These are phyloP conservation scores for Aspergillus flavus DNA, from an alignment of 2,329 filamentous ascomycete species.

Conservation along the genomic window DNA sequence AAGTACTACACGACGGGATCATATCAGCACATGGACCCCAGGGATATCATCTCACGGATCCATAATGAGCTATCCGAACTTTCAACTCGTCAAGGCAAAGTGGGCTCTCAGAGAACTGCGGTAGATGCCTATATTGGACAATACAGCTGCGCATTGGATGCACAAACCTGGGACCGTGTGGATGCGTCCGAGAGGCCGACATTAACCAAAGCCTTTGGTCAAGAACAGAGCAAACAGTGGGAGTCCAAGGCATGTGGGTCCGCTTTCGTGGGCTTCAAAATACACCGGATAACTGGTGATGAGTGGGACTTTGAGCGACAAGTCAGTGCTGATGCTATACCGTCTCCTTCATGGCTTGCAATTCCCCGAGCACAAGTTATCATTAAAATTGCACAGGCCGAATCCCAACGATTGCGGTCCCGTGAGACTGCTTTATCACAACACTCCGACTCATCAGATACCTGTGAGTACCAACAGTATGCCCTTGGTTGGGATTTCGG, in stretches of 20 bases:
- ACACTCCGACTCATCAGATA: neutral
- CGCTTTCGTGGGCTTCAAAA: conserved; percentile 59
- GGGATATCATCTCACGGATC: conserved; percentile 54
- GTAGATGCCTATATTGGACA: conserved; percentile 59
- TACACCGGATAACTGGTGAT: conserved; percentile 64
- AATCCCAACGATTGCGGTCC: conserved; percentile 15
- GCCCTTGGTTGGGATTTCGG: conserved; percentile 59
- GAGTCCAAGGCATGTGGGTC: conserved; percentile 54
- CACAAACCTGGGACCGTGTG: conserved; percentile 54
- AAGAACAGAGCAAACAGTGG: conserved; percentile 45
- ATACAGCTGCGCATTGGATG: conserved; percentile 60
- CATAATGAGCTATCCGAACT: conserved; percentile 48
- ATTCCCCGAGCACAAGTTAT: conserved; percentile 42
- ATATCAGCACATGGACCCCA: conserved; percentile 41
- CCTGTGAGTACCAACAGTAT: conserved; percentile 56
- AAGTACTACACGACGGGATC: conserved; percentile 58
- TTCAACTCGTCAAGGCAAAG: conserved; percentile 50
- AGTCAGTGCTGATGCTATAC: conserved; percentile 49
- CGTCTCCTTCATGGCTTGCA: conserved; percentile 41
- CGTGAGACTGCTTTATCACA: conserved; percentile 12
- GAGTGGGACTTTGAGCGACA: conserved; percentile 63
- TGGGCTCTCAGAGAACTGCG: conserved; percentile 52
- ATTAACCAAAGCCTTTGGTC: conserved; percentile 46
- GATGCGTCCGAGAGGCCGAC: conserved; percentile 40
- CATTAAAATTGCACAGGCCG: conserved; percentile 42